These are phyloP conservation scores for Bremia lactucae DNA, from an alignment of 352 stramenopile species.

Conservation along the genomic window DNA sequence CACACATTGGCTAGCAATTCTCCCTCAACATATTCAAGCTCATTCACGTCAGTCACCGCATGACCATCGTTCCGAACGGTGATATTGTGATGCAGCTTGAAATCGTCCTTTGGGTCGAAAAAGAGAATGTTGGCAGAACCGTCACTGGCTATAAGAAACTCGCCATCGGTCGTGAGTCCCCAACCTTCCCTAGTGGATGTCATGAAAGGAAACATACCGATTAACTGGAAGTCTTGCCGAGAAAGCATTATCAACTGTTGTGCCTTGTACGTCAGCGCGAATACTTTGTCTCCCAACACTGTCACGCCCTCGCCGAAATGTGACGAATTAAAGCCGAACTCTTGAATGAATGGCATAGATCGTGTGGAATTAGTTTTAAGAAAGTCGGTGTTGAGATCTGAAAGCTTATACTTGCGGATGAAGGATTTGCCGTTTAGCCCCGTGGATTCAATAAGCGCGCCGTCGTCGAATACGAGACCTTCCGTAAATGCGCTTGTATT, in stretches of 20 bases:
- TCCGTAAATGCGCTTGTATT: slow-evolving; percentile 62
- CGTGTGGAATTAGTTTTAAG: slow-evolving; percentile 7
- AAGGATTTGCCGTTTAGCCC: slow-evolving; percentile 52
- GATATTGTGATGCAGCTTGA: slow-evolving; percentile 45
- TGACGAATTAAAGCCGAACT: slow-evolving; percentile 44
- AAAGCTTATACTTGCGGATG: slow-evolving; percentile 55
- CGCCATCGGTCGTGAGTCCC: slow-evolving; percentile 77
- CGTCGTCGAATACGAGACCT: slow-evolving; percentile 54
- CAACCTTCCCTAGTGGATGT: slow-evolving; percentile 83
- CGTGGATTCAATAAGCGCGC: slow-evolving; percentile 62
- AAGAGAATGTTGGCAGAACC: slow-evolving; percentile 70
- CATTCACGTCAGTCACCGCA: slow-evolving; percentile 57
- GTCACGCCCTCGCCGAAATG: slow-evolving; percentile 79
- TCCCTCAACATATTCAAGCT: slow-evolving; percentile 78
- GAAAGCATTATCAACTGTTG: slow-evolving; percentile 56
- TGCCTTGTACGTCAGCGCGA: slow-evolving; percentile 75
- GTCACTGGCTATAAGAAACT: slow-evolving; percentile 80
- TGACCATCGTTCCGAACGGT: slow-evolving; percentile 35
- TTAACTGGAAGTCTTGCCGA: slow-evolving; percentile 37
- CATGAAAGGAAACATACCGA: slow-evolving; percentile 39
- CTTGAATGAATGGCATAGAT: slow-evolving; percentile 18
- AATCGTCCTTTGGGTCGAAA: slow-evolving; percentile 51
- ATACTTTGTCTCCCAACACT: slow-evolving; percentile 59
- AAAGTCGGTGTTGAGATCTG: slow-evolving; percentile 8
- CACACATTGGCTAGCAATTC: slow-evolving; percentile 85